Conservation (phyloP, 371 early-diverging fungal genomes). For the Saksenaea vasiformis region DNA sequence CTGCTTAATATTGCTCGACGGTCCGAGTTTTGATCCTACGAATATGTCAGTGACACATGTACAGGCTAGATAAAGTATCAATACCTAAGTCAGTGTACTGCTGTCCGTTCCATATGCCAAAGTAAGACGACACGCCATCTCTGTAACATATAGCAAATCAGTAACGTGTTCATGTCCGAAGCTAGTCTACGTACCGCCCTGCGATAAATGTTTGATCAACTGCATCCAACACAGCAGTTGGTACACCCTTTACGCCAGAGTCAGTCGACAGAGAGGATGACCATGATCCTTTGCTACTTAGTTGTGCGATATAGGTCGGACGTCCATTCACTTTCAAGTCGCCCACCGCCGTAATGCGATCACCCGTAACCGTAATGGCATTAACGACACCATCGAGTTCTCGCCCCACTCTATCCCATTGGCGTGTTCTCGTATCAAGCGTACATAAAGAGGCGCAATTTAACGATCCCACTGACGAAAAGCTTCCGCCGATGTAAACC, state of each 20-base stretch:
- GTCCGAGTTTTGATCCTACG: slow-evolving; percentile 19
- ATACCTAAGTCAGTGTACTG: slow-evolving; percentile 18
- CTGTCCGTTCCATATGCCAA: slow-evolving; percentile 25
- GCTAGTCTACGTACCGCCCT: slow-evolving; percentile 16
- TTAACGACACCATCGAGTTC: slow-evolving; percentile 18
- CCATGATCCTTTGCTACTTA: slow-evolving; percentile 30
- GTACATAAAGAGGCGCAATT: slow-evolving; percentile 44
- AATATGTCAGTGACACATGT: background rate
- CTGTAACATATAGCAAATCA: background rate
- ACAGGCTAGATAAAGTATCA: background rate
- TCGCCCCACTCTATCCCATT: slow-evolving; percentile 36
- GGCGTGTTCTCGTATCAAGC: slow-evolving; percentile 23
- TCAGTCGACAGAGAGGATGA: slow-evolving; percentile 19
- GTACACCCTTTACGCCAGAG: slow-evolving; percentile 18
- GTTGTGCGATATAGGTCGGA: slow-evolving; percentile 33
- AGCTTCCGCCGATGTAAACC: slow-evolving; percentile 55
- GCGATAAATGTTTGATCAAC: slow-evolving; percentile 25
- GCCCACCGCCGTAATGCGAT: slow-evolving; percentile 20
- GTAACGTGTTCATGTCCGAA: background rate
- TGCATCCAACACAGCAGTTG: slow-evolving; percentile 25
- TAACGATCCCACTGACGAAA: slow-evolving; percentile 43
- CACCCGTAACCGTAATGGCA: slow-evolving; percentile 11
- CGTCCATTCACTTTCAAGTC: slow-evolving; percentile 26
- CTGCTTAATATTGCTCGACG: slow-evolving; percentile 25
- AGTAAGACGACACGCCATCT: slow-evolving; percentile 10